These are phyloP conservation scores for Ganoderma multipileum DNA, from an alignment of 1,284 basidiomycete species.

Conservation along the genomic window DNA sequence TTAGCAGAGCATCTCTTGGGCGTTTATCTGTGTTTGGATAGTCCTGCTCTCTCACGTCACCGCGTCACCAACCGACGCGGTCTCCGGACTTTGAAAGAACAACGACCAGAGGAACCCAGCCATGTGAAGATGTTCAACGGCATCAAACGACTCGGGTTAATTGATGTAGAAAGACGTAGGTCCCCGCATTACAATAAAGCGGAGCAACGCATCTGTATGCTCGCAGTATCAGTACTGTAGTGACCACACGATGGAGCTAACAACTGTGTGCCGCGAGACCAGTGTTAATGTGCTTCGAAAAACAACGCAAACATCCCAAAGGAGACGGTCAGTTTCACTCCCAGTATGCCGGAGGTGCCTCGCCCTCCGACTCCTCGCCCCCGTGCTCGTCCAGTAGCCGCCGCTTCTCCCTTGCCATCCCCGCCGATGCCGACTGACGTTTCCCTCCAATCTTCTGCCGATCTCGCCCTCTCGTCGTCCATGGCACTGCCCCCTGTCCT, in stretches of 20 bases:
- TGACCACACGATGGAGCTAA: background rate
- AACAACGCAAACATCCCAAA: background rate
- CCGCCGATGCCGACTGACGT: background rate
- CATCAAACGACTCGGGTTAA: background rate
- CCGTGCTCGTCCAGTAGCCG: background rate
- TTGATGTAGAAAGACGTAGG: background rate
- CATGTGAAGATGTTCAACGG: slow-evolving; percentile 7
- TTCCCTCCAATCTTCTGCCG: background rate
- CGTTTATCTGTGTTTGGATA: background rate
- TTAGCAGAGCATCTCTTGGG: background rate
- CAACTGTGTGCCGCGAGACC: background rate
- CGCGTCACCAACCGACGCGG: background rate
- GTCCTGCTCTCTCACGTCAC: background rate
- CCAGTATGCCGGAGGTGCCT: background rate
- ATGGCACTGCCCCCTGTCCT: background rate
- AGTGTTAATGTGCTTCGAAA: background rate
- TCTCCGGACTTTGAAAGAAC: slow-evolving; percentile 3
- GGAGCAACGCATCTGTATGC: background rate
- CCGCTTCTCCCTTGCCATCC: background rate
- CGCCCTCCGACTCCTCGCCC: background rate
- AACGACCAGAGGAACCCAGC: background rate
- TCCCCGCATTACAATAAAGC: background rate
- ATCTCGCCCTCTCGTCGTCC: background rate
- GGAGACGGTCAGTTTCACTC: background rate
- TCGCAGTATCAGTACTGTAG: background rate